Base-by-base conservation (phyloP, 2,329 filamentous ascomycete species). In the Plectosphaerella plurivora region DNA sequence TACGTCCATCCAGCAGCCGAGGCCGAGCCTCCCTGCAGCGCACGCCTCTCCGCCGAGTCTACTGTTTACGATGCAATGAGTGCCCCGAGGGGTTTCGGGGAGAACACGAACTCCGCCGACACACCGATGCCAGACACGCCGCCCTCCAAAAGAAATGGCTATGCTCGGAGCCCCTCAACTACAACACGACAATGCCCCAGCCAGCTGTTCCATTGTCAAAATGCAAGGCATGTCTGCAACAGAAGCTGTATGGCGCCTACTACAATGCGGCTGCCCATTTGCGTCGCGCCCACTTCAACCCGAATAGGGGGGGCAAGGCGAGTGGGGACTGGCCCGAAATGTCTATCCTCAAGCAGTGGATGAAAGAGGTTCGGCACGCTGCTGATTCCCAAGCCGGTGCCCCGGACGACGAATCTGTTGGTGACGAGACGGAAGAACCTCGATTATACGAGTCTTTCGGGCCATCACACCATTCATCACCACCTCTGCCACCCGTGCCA, bases 61-160 rank as follows among this genome's bases (percentile, higher is more conserved):
- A 83, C 64, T 97, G 92, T 68, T 74, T 77, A 16, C 82, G 87
- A 60, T 97, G 92, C 73, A 84, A 86, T 59, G 88, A 91, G 61
- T 86, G 93, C 55, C 88, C 88, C 3, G 86, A 91, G 55, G 91
- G 92, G 5, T 97, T 96, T 67, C 87, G 92, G 45, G 92, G 92
- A 53, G 91, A 95, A 52, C 92, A 96, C 67, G 92, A 97, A 67
- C 76, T 91, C 47, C 78, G 86, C 51, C 79, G 88, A 53, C 88
- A 92, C 65, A 75, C 72, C 16, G 78, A 82, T 54, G 78, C 79
- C 5, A 81, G 81, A 54, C 79, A 83, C 58, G 77, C 79, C 4
- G 72, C 77, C 10, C 61, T 79, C 36, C 77, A 81, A 25, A 79
- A 78, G 62, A 69, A 77, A 60, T 83, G 78, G 77, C 73, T 82